These are phyloP conservation scores for Fremontodendron californicum DNA, from an alignment of 345 rosid species.

Conservation along the genomic window DNA sequence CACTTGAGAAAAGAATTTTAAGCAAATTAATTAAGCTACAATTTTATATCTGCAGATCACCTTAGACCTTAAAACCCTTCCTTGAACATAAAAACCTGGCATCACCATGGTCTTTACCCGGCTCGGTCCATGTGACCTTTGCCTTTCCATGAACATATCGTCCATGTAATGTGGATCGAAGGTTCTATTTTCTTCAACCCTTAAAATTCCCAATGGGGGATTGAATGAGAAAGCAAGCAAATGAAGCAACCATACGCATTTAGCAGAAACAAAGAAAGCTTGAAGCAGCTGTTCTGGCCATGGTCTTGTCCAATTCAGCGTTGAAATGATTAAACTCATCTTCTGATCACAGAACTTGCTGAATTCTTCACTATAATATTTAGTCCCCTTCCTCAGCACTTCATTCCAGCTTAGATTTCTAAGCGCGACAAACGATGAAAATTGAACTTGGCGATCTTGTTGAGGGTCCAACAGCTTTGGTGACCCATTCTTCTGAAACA, in stretches of 20 bases:
- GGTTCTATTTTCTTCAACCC: constrained; percentile 73
- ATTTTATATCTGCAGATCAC: constrained; percentile 80
- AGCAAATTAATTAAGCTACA: constrained; percentile 26
- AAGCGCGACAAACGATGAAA: constrained; percentile 64
- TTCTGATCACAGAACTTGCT: constrained; percentile 96
- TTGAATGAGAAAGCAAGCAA: constrained; percentile 87
- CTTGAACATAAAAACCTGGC: constrained; percentile 90
- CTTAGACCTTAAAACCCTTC: constrained; percentile 78
- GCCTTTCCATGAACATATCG: constrained; percentile 67
- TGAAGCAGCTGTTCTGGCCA: constrained; percentile 94
- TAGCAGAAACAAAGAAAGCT: constrained; percentile 85
- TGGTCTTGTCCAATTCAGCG: constrained; percentile 75
- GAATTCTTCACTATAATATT: constrained; percentile 86
- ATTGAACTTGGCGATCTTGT: constrained; percentile 71
- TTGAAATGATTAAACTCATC: constrained; percentile 79
- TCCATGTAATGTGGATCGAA: constrained; percentile 84
- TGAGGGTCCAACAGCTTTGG: constrained; percentile 69
- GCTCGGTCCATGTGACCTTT: constrained; percentile 39
- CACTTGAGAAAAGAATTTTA: neutral
- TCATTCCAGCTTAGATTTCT: constrained; percentile 96
- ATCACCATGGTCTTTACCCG: constrained; percentile 87
- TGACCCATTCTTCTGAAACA: constrained; percentile 75
- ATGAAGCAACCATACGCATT: constrained; percentile 94
- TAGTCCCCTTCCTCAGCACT: constrained; percentile 89
- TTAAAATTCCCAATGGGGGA: constrained; percentile 63